Conservation (phyloP, 1,284 basidiomycete species). For the Wallemia mellicola region DNA sequence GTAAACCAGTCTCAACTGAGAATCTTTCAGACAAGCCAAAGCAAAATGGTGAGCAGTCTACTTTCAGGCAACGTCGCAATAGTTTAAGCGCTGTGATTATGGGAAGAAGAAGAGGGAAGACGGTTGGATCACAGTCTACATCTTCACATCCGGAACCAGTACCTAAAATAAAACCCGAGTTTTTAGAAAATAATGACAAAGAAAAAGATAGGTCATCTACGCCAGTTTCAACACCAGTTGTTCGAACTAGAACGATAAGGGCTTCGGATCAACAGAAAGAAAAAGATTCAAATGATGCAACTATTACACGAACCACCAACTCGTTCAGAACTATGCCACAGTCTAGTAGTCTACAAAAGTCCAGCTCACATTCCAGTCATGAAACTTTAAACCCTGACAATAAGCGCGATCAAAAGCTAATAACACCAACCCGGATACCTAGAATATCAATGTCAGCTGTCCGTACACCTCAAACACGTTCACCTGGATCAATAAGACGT, state of each 20-base stretch:
- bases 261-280: neutral
- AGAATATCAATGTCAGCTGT: neutral
- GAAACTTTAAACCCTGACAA: neutral
- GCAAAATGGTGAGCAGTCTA: neutral
- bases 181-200: neutral
- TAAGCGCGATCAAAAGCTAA: neutral
- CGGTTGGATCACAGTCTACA: neutral
- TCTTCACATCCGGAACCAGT: neutral
- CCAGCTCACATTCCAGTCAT: neutral
- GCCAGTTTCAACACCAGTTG: neutral
- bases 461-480: neutral
- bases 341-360: neutral
- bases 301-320: neutral
- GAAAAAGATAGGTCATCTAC: neutral
- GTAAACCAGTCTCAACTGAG: neutral
- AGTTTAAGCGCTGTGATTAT: neutral
- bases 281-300: too few relatives aligned
- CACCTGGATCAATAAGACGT: neutral
- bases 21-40: neutral
- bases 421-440: slow-evolving; percentile 6
- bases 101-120: neutral
- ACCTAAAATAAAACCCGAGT: neutral
- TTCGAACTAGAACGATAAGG: neutral
- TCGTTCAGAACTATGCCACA: neutral
- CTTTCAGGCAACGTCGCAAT: neutral